Evolutionary conservation across 805 yeast species (phyloP).

Genomic region (Kuraishia capsulata): DNA sequence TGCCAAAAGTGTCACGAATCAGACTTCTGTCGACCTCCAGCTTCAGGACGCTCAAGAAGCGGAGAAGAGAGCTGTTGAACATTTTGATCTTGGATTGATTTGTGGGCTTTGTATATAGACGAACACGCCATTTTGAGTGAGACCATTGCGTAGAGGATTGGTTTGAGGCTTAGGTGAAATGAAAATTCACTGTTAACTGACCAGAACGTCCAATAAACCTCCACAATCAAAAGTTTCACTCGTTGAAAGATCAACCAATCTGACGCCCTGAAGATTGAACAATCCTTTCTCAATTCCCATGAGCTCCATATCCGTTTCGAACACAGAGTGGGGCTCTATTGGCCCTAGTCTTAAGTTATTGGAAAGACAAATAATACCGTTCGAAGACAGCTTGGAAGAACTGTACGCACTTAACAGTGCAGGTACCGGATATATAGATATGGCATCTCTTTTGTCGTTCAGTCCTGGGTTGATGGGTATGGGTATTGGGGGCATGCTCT

Average conservation of each 20-base stretch:
- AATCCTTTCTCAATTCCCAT: conserved; percentile 60
- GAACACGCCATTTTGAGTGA: not conserved
- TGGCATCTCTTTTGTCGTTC: conserved; percentile 12
- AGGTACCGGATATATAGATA: conserved; percentile 18
- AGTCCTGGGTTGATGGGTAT: not conserved
- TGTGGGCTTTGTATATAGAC: no score
- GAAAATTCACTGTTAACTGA: no score
- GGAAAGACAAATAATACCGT: conserved; percentile 53
- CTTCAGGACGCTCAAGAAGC: conserved; percentile 16
- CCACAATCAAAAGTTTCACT: conserved; percentile 71
- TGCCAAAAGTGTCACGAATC: conserved; percentile 15
- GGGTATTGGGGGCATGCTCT: conserved; percentile 26
- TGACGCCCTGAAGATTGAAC: conserved; percentile 55
- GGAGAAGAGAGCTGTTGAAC: conserved; percentile 21
- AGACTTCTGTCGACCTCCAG: conserved; percentile 16
- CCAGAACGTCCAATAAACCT: conserved; percentile 58
- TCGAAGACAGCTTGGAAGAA: conserved; percentile 20
- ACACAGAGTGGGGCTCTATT: conserved; percentile 51
- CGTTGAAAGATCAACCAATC: conserved; percentile 48
- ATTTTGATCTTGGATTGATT: conserved; percentile 1
- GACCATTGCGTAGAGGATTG: not conserved
- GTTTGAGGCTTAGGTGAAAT: no score
- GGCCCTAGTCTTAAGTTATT: conserved; percentile 61
- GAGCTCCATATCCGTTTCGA: conserved; percentile 52
- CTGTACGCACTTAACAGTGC: conserved; percentile 18